Evolutionary conservation across 768 basidiomycete genomes (phyloP).

Genomic region (Amanita subjunquillea): DNA sequence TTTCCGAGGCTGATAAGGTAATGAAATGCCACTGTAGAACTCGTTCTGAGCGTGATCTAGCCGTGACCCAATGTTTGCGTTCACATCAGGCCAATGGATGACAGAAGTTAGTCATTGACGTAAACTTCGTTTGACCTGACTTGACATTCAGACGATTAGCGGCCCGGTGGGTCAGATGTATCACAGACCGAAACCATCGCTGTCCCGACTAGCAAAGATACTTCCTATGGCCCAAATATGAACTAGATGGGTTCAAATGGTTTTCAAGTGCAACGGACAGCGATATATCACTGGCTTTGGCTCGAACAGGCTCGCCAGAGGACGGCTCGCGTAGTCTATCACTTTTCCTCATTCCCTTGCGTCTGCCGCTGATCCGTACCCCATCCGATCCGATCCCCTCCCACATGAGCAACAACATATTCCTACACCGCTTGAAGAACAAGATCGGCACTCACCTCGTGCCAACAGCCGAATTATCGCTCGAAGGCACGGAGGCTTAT

Average conservation of each 20-base stretch:
- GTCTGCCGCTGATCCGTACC: slow-evolving; percentile 38
- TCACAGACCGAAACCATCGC: slow-evolving; percentile 66
- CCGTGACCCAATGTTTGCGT: slow-evolving; percentile 50
- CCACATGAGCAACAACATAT: slow-evolving; percentile 52
- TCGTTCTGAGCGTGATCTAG: slow-evolving; percentile 20
- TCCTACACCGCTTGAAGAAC: slow-evolving; percentile 65
- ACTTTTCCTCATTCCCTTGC: slow-evolving; percentile 64
- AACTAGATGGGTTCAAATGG: slow-evolving; percentile 70
- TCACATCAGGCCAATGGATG: slow-evolving; percentile 80
- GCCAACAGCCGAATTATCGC: slow-evolving; percentile 66
- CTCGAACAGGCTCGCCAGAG: slow-evolving; percentile 49
- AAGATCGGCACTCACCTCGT: slow-evolving; percentile 69
- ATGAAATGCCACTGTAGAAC: not conserved
- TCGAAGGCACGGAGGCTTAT: slow-evolving; percentile 50
- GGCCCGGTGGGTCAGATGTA: slow-evolving; percentile 68
- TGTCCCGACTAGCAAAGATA: slow-evolving; percentile 19
- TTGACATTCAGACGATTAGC: slow-evolving; percentile 28
- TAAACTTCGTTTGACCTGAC: slow-evolving; percentile 15
- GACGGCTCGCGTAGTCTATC: slow-evolving; percentile 59
- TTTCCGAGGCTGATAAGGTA: slow-evolving; percentile 55
- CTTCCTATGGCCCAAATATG: slow-evolving; percentile 40
- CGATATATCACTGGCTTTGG: slow-evolving; percentile 61
- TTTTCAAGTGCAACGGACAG: slow-evolving; percentile 79
- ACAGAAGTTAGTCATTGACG: slow-evolving; percentile 44
- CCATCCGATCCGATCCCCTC: slow-evolving; percentile 30